phyloP scores from a whole-genome alignment of 2,329 filamentous ascomycete species.

The Xylogone sp. region DNA sequence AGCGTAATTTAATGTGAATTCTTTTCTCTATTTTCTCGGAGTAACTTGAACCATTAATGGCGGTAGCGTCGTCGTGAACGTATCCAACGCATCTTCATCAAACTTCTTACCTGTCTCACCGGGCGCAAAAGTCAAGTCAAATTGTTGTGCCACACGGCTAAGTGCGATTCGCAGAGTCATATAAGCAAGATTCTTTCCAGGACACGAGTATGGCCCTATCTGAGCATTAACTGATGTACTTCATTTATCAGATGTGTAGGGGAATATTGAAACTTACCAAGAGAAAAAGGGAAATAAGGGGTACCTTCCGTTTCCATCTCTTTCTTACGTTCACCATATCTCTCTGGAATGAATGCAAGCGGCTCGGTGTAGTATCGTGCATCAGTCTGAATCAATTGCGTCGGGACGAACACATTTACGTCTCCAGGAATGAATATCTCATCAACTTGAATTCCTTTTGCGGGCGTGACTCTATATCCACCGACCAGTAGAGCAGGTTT shows the following conservation, averaged over 20 bases:
- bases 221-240: too few relatives aligned
- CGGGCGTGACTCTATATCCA: slow-evolving; percentile 31
- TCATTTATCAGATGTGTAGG: too few relatives aligned
- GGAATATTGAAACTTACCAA: too few relatives aligned
- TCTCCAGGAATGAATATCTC: slow-evolving; percentile 29
- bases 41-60: not conserved
- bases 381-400: slow-evolving; percentile 16
- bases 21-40: too few relatives aligned
- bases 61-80: not conserved
- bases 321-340: slow-evolving; percentile 3
- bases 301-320: too few relatives aligned
- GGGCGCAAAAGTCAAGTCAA: too few relatives aligned
- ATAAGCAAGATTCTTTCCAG: slow-evolving; percentile 28
- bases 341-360: slow-evolving; percentile 27
- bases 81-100: slow-evolving; percentile 16
- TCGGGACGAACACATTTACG: slow-evolving; percentile 19
- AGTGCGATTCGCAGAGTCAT: slow-evolving; percentile 21
- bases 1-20: too few relatives aligned
- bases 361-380: slow-evolving; percentile 12
- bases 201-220: slow-evolving; percentile 25
- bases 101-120: not conserved
- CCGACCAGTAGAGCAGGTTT: slow-evolving; percentile 35
- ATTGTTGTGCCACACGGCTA: too few relatives aligned
- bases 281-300: too few relatives aligned
- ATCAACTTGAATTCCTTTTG: slow-evolving; percentile 33